These are phyloP conservation scores for Xylaria sp. DNA, from an alignment of 2,329 filamentous ascomycete species.

Conservation along the genomic window DNA sequence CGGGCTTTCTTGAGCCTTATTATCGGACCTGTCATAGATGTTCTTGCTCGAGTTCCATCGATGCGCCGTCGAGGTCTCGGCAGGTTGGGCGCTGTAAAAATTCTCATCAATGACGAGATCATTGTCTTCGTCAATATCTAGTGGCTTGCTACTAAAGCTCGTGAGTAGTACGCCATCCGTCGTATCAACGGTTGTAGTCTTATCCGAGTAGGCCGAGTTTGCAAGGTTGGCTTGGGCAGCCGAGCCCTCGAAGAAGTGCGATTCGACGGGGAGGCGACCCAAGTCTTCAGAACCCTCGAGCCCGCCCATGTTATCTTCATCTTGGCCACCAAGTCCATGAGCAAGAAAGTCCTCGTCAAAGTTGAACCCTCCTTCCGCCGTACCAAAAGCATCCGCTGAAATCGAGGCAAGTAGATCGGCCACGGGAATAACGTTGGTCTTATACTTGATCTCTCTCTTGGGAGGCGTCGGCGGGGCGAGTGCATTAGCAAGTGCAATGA, in stretches of 20 bases:
- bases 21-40: constrained; percentile 62
- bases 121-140: constrained; percentile 45
- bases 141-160: constrained; percentile 35
- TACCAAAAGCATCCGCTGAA: constrained; percentile 74
- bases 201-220: constrained; percentile 36
- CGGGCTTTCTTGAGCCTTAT: constrained; percentile 61
- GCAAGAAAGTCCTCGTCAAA: constrained; percentile 59
- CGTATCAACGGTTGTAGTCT: constrained; percentile 40
- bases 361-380: constrained; percentile 55
- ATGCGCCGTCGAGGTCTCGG: constrained; percentile 62
- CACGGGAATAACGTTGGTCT: constrained; percentile 79
- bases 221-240: constrained; percentile 43
- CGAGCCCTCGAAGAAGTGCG: constrained; percentile 45
- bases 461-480: constrained; percentile 79
- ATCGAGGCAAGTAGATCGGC: constrained; percentile 87
- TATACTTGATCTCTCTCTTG: constrained; percentile 76
- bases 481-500: constrained; percentile 72
- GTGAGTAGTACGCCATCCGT: constrained; percentile 43
- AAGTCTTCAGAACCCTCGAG: constrained; percentile 33
- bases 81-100: constrained; percentile 63
- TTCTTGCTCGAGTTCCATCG: constrained; percentile 77
- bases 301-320: constrained; percentile 35
- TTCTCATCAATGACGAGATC: constrained; percentile 68
- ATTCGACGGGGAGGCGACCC: constrained; percentile 36
- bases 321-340: constrained; percentile 42